Conservation (phyloP, 2,329 filamentous ascomycete genomes). For the Pseudogymnoascus sp. region DNA sequence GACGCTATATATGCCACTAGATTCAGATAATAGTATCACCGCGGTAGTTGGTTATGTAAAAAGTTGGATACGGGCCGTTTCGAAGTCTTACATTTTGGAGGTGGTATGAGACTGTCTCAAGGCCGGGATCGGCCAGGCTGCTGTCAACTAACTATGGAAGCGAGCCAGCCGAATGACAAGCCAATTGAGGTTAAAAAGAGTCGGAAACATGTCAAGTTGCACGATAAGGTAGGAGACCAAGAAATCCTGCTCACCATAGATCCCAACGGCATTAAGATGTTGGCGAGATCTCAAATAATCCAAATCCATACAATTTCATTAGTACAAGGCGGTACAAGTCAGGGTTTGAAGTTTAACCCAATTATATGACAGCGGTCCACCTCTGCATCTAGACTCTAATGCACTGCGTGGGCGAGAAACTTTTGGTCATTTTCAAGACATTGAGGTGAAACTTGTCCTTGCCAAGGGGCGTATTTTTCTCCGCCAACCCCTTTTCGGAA, state of each 20-base stretch:
- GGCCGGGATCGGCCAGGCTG: background rate
- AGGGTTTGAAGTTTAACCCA: background rate
- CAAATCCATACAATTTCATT: background rate
- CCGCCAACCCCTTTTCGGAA: background rate
- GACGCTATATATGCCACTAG: background rate
- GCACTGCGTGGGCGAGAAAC: background rate
- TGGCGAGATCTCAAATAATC: background rate
- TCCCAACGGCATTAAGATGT: background rate
- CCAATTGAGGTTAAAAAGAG: background rate
- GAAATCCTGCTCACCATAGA: background rate
- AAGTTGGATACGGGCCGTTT: background rate
- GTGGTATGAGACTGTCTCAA: background rate
- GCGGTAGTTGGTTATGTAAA: background rate
- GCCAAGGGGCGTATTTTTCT: background rate
- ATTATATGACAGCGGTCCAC: background rate
- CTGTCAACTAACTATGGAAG: background rate
- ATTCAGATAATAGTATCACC: background rate
- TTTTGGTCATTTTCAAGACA: conserved; percentile 5
- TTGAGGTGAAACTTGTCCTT: background rate
- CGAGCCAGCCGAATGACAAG: background rate
- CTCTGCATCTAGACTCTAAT: background rate
- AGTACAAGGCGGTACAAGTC: background rate
- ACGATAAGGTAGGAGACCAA: background rate
- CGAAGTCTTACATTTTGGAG: background rate
- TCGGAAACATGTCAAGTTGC: background rate